These are phyloP conservation scores for Fallopia convolvulus DNA, from an alignment of 148 eudicot genomes.

Conservation along the genomic window DNA sequence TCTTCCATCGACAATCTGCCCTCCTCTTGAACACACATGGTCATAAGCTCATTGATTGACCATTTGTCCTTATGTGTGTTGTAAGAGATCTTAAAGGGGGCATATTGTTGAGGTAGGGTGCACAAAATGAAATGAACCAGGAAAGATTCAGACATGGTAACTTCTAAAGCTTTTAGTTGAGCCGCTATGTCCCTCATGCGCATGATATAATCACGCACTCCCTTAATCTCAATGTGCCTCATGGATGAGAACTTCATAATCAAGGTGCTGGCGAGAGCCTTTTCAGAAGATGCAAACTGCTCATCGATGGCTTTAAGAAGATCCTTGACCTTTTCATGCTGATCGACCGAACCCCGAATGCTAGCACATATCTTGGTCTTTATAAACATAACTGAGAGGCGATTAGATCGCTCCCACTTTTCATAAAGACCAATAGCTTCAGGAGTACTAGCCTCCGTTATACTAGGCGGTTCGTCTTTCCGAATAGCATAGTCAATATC, in stretches of 20 bases:
- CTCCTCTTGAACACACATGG: constrained; percentile 23
- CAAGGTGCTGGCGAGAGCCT: constrained; percentile 13
- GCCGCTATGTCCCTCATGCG: too few species aligned
- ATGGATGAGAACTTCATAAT: constrained; percentile 12
- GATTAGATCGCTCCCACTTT: constrained; percentile 13
- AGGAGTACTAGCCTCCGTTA: constrained; percentile 1
- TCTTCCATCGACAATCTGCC: neutral
- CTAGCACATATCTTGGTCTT: neutral
- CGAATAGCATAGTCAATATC: constrained; percentile 12
- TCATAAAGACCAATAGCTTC: neutral
- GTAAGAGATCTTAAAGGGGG: constrained; percentile 4
- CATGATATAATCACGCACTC: too few species aligned
- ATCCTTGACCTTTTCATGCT: constrained; percentile 5
- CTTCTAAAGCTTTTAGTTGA: too few species aligned
- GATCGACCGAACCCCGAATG: constrained; percentile 12
- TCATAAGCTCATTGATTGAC: constrained; percentile 15
- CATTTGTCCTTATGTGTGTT: constrained; percentile 16
- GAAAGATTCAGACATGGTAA: neutral
- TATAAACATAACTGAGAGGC: neutral
- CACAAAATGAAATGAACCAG: constrained; percentile 2
- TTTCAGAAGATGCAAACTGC: constrained; percentile 10
- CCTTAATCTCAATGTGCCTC: too few species aligned
- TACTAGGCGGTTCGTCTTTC: neutral
- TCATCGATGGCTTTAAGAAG: constrained; percentile 11
- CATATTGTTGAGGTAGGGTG: neutral